Evolutionary conservation across 306 rosid species (phyloP).

Genomic region (Castanea sativa): DNA sequence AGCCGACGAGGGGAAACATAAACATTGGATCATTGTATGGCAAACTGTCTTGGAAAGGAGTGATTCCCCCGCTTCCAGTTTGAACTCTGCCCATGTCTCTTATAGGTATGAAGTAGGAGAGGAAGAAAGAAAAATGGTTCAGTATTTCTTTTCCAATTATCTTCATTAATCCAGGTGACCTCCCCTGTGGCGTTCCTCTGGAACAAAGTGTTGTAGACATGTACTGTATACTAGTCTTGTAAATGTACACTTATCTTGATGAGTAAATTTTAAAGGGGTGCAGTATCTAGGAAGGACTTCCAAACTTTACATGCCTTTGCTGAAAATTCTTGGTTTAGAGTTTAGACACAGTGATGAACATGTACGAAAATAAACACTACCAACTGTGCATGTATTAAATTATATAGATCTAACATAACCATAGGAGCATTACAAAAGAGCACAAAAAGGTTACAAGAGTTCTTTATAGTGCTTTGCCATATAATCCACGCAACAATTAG

Average conservation of each 20-base stretch:
- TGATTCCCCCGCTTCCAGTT: background rate
- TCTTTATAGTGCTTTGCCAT: no score
- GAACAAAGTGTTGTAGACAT: background rate
- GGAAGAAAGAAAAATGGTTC: background rate
- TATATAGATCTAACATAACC: no score
- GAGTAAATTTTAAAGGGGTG: background rate
- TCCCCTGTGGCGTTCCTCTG: background rate
- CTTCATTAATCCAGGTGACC: background rate
- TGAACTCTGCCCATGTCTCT: background rate
- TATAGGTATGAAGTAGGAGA: background rate
- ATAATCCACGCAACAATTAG: no score
- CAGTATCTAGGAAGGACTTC: background rate
- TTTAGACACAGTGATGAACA: background rate
- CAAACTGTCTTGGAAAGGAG: background rate
- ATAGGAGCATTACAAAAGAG: no score
- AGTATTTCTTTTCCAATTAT: background rate
- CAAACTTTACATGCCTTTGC: background rate
- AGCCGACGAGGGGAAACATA: slow-evolving; percentile 5
- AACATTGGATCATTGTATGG: background rate
- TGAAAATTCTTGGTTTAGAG: background rate
- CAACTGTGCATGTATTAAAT: no score
- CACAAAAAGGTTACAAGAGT: no score
- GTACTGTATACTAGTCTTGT: background rate
- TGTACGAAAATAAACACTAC: no score
- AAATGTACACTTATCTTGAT: background rate